A percentile compares a stretch with the other conserved stretches of the same genome.
These are phyloP conservation scores for Neopestalotiopsis clavispora DNA, from an alignment of 2,329 filamentous ascomycete genomes.

Conservation along the genomic window DNA sequence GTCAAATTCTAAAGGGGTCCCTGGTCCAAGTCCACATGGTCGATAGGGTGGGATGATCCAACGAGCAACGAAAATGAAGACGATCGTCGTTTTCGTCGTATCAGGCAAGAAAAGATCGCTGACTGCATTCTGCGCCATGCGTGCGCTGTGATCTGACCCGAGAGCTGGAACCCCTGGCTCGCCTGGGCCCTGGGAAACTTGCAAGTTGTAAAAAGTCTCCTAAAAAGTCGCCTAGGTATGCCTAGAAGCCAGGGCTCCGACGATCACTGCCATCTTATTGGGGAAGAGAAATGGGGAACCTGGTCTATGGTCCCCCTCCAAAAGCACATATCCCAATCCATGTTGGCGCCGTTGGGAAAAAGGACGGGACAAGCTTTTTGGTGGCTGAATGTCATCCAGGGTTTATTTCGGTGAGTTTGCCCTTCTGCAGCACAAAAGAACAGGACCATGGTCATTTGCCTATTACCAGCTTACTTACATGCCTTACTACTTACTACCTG, in stretches of 20 bases:
- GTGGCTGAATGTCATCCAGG: conserved; percentile 12
- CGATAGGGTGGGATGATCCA: not conserved
- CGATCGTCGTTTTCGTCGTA: conserved; percentile 11
- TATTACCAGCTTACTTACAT: not conserved
- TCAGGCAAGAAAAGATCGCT: conserved; percentile 9
- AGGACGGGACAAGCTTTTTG: conserved; percentile 7
- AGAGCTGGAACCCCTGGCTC: not conserved
- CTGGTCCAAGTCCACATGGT: not conserved
- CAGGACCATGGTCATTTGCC: not conserved
- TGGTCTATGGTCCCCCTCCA: not conserved
- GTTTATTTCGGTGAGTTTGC: not conserved
- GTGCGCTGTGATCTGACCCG: not conserved
- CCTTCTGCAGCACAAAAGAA: not conserved
- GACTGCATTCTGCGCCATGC: conserved; percentile 3
- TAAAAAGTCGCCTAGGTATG: no score
- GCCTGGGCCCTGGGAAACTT: not conserved
- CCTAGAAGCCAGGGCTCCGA: not conserved
- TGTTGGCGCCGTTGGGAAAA: not conserved
- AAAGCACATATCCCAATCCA: conserved; percentile 1
- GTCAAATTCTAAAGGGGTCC: not conserved
- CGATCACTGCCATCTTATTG: not conserved
- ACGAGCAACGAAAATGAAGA: not conserved
- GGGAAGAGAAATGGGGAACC: not conserved
- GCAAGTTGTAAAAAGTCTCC: not conserved
- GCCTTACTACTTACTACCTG: not conserved